Evolutionary conservation across 106 monocot genomes (phyloP).

Genomic region (Acorus gramineus): DNA sequence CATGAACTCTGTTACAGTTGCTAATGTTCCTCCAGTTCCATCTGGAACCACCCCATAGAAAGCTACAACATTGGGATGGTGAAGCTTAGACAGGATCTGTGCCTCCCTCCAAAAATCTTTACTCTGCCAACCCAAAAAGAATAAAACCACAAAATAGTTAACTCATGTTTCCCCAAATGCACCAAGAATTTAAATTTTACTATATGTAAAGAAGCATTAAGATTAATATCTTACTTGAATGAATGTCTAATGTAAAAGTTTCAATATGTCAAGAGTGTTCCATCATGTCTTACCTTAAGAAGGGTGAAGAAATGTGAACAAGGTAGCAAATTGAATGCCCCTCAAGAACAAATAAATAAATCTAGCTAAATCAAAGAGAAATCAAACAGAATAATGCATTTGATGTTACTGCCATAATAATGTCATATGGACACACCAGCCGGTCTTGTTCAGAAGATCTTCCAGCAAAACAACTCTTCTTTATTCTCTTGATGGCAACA

Average conservation of each 20-base stretch:
- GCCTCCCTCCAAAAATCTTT: conserved; percentile 98
- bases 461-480: conserved; percentile 79
- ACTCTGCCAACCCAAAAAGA: conserved; percentile 32
- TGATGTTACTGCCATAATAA: not conserved
- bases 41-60: conserved; percentile 96
- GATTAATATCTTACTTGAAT: too few species aligned
- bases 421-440: conserved; percentile 33
- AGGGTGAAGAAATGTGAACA: too few species aligned
- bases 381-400: not conserved
- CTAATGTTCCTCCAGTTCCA: conserved; percentile 74
- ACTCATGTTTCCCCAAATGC: not conserved
- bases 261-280: too few species aligned
- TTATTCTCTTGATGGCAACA: conserved; percentile 85
- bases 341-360: not conserved
- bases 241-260: too few species aligned
- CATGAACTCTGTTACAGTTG: conserved; percentile 95
- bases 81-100: conserved; percentile 84
- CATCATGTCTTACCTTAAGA: too few species aligned
- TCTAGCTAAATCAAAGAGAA: not conserved
- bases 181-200: not conserved
- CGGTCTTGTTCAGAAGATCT: conserved; percentile 72
- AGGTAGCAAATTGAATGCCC: too few species aligned
- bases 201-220: too few species aligned
- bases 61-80: conserved; percentile 97
- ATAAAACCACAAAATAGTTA: not conserved